phyloP scores from a whole-genome alignment of 139 green algal genomes.

The Dunaliella sp. region DNA sequence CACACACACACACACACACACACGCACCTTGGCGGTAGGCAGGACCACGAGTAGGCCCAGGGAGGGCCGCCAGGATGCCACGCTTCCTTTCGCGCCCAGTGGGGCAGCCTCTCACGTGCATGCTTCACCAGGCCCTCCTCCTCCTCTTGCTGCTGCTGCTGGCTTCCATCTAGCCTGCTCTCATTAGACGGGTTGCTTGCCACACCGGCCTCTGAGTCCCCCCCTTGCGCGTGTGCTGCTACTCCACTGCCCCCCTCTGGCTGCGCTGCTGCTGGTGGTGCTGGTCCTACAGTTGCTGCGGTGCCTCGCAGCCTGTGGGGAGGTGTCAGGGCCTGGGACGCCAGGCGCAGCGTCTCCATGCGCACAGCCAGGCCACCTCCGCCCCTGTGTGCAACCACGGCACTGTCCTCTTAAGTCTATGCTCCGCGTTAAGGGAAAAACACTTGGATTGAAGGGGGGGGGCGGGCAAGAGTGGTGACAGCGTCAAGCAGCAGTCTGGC shows the following conservation, averaged over 20 bases:
- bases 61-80: not conserved
- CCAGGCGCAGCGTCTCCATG: not conserved
- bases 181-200: no score
- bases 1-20: no score
- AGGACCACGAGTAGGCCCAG: not conserved
- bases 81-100: slow-evolving; percentile 11
- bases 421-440: no score
- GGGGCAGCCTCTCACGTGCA: not conserved
- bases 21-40: not conserved
- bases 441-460: no score
- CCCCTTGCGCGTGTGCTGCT: not conserved
- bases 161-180: no score
- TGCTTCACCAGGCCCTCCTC: not conserved
- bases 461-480: no score
- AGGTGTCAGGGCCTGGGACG: not conserved
- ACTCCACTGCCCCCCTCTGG: not conserved
- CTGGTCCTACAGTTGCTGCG: not conserved
- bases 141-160: slow-evolving; percentile 5
- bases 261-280: not conserved
- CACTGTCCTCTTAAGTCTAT: no score
- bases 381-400: slow-evolving; percentile 43
- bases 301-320: not conserved
- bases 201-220: not conserved
- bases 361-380: slow-evolving; percentile 12
- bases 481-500: no score